A percentile compares a stretch with the other conserved stretches of the same genome.
phyloP scores from a whole-genome alignment of 495 filamentous ascomycete species.

The Tetracladium setigerum region DNA sequence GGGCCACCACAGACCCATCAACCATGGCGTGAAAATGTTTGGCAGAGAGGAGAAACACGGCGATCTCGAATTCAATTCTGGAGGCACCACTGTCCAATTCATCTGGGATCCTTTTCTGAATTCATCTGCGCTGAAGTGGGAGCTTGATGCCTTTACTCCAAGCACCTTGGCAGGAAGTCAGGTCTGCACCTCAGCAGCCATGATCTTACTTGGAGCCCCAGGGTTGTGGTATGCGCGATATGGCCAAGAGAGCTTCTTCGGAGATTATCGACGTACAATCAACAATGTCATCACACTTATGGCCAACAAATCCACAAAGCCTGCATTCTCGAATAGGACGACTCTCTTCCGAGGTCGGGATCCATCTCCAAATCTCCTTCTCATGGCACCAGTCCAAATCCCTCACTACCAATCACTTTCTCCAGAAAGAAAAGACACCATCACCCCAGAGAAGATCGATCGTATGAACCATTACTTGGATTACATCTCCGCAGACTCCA shows the following conservation, averaged over 20 bases:
- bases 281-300: conserved; percentile 31
- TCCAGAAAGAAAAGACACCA: conserved; percentile 34
- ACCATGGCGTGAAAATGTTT: conserved; percentile 20
- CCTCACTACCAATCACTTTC: conserved; percentile 45
- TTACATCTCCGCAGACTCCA: conserved; percentile 32
- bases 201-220: conserved; percentile 39
- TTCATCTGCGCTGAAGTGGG: conserved; percentile 33
- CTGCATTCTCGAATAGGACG: conserved; percentile 1
- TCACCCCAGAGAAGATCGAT: conserved; percentile 42
- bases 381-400: conserved; percentile 47
- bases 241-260: conserved; percentile 34
- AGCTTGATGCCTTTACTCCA: conserved; percentile 25
- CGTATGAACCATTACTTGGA: conserved; percentile 48
- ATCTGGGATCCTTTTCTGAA: conserved; percentile 59
- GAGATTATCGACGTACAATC: conserved; percentile 39
- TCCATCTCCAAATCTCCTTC: conserved; percentile 27
- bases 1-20: conserved; percentile 28
- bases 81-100: conserved; percentile 41
- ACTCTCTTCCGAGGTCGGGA: conserved; percentile 1
- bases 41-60: conserved; percentile 30
- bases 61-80: conserved; percentile 33
- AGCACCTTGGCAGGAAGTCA: conserved; percentile 8
- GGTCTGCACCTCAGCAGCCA: conserved; percentile 19
- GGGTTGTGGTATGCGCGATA: conserved; percentile 52
- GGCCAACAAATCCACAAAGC: conserved; percentile 20